Evolutionary conservation across 257 asterid genomes (phyloP).

Genomic region (Ocimum tenuiflorum): DNA sequence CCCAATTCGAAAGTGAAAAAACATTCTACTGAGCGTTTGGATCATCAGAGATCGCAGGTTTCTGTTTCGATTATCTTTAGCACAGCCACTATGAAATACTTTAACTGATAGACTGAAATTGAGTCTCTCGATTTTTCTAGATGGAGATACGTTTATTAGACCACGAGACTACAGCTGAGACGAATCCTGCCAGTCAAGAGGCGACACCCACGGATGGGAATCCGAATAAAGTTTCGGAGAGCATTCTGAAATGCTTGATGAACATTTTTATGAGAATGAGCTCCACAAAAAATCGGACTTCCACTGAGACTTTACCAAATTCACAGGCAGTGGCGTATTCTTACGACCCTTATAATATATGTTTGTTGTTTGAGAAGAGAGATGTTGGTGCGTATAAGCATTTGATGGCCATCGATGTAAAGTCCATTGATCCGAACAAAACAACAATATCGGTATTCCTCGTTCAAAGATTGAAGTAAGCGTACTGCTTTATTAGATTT

Average conservation of each 20-base stretch:
- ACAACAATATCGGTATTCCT: slow-evolving; percentile 59
- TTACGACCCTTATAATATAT: slow-evolving; percentile 54
- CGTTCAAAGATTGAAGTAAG: slow-evolving; percentile 59
- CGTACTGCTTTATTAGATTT: background rate
- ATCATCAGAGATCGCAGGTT: slow-evolving; percentile 50
- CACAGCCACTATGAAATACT: background rate
- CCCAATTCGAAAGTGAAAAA: slow-evolving; percentile 39
- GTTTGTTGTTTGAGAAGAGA: slow-evolving; percentile 50
- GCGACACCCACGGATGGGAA: slow-evolving; percentile 24
- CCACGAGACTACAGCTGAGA: slow-evolving; percentile 31
- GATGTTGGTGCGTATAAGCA: slow-evolving; percentile 76
- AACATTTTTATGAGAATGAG: slow-evolving; percentile 62
- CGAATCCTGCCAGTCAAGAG: slow-evolving; percentile 22
- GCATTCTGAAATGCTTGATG: slow-evolving; percentile 63
- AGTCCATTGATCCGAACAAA: slow-evolving; percentile 50
- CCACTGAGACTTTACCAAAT: slow-evolving; percentile 34
- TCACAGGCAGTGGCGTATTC: slow-evolving; percentile 31
- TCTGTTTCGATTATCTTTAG: background rate
- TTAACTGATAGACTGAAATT: background rate
- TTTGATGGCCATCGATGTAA: slow-evolving; percentile 47
- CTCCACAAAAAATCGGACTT: slow-evolving; percentile 41
- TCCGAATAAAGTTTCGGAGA: slow-evolving; percentile 75
- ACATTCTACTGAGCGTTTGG: slow-evolving; percentile 32
- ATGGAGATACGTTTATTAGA: slow-evolving; percentile 27
- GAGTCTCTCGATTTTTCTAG: slow-evolving; percentile 27